A percentile compares a stretch with the other conserved stretches of the same genome.
These are phyloP conservation scores for Aurantiochytrium sp. DNA, from an alignment of 108 stramenopile genomes.

Conservation along the genomic window DNA sequence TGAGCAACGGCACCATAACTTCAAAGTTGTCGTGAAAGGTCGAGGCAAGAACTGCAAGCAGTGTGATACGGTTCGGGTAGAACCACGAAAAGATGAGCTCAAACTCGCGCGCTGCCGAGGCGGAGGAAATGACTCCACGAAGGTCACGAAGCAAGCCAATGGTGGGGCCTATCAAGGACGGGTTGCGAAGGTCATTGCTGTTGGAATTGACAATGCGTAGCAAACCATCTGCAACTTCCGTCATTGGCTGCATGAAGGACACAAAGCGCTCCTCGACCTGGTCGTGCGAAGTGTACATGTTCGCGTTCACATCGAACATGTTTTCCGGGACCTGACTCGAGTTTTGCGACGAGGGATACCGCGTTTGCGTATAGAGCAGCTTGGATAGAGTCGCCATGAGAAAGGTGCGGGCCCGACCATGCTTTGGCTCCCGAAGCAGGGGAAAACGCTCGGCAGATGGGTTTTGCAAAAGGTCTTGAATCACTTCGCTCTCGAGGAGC, in stretches of 20 bases:
- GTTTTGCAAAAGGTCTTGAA: conserved; percentile 1
- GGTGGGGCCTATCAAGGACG: background rate
- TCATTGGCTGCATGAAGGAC: background rate
- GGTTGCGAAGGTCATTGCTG: background rate
- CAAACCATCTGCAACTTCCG: background rate
- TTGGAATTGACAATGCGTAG: background rate
- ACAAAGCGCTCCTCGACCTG: conserved; percentile 5
- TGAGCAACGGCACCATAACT: background rate
- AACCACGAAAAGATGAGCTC: background rate
- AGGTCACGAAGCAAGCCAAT: background rate
- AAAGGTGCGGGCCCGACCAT: background rate
- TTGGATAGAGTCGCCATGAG: conserved; percentile 6
- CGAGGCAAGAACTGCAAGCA: background rate
- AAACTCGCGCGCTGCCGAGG: conserved; percentile 5
- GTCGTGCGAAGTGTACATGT: background rate
- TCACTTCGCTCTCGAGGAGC: background rate
- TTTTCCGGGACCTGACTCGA: background rate
- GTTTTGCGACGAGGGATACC: conserved; percentile 3
- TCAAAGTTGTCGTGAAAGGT: background rate
- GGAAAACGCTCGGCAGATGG: conserved; percentile 12
- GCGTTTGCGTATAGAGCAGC: background rate
- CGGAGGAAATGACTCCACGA: background rate
- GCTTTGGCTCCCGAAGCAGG: background rate
- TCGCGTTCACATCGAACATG: conserved; percentile 10
- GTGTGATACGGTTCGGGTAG: background rate